Evolutionary conservation across 495 filamentous ascomycete genomes (phyloP).

Genomic region (Staphylotrichum longicolle): DNA sequence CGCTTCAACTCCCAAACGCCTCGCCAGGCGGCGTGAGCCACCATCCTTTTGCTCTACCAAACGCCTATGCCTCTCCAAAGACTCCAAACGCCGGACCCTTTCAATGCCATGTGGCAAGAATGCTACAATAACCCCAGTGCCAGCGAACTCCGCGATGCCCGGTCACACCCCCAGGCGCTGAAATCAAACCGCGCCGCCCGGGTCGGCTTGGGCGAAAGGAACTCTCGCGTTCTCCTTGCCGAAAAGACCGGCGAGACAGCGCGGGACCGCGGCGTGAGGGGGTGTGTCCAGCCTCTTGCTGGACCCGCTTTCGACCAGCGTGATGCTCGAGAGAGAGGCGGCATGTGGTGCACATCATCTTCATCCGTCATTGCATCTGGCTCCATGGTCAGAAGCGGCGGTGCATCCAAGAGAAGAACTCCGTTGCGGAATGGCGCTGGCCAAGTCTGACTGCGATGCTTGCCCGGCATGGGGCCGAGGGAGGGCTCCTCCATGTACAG

Average conservation of each 20-base stretch:
- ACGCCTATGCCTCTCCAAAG: background rate
- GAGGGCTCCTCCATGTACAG: background rate
- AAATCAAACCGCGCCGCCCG: constrained; percentile 27
- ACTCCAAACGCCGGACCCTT: background rate
- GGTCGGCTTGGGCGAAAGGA: constrained; percentile 25
- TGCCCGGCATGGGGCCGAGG: background rate
- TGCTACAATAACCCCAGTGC: constrained; percentile 9
- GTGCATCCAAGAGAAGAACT: constrained; percentile 10
- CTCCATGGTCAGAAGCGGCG: constrained; percentile 5
- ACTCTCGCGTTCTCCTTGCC: constrained; percentile 27
- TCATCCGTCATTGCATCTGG: constrained; percentile 17
- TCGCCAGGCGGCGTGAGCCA: background rate
- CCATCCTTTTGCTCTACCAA: constrained; percentile 9
- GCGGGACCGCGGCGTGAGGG: constrained; percentile 7
- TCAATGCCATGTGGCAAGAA: background rate
- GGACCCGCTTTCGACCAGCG: background rate
- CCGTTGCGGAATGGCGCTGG: background rate
- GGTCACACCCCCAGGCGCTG: constrained; percentile 25
- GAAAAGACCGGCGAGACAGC: constrained; percentile 19
- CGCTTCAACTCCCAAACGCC: constrained; percentile 13
- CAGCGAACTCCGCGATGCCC: constrained; percentile 21
- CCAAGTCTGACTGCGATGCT: background rate
- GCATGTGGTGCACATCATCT: background rate
- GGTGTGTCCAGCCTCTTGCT: background rate
- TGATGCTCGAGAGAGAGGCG: constrained; percentile 5